Evolutionary conservation across 2,329 filamentous ascomycete species (phyloP).

Genomic region (Cordyceps fumosorosea): DNA sequence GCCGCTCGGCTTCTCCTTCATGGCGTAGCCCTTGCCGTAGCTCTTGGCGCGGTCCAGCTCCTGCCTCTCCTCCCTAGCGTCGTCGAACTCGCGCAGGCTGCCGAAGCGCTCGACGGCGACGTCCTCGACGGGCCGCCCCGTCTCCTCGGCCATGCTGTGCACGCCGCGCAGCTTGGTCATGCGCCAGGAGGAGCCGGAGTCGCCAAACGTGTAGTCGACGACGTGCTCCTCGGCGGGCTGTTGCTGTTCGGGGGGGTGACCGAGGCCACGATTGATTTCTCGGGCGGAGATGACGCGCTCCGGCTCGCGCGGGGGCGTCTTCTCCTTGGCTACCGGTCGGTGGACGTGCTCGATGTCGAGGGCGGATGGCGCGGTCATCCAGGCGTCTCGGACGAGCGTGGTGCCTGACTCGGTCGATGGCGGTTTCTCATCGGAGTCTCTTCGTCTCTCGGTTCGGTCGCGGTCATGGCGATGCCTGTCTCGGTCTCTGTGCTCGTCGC

Average conservation of each 20-base stretch:
- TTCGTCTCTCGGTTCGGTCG: constrained; percentile 24
- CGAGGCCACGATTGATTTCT: constrained; percentile 67
- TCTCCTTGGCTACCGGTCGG: constrained; percentile 47
- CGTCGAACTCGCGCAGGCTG: constrained; percentile 76
- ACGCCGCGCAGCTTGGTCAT: constrained; percentile 92
- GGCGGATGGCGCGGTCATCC: constrained; percentile 87
- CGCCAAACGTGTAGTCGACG: constrained; percentile 80
- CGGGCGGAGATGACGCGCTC: constrained; percentile 68
- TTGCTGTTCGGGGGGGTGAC: constrained; percentile 28
- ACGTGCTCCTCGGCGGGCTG: constrained; percentile 42
- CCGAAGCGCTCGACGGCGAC: constrained; percentile 79
- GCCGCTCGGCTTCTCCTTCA: constrained; percentile 80
- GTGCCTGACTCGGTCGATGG: constrained; percentile 25
- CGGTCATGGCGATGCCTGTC: constrained; percentile 19
- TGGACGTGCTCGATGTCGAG: constrained; percentile 80
- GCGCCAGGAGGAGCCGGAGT: constrained; percentile 84
- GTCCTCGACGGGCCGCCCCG: constrained; percentile 66
- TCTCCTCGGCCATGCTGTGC: constrained; percentile 72
- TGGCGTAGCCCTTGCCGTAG: constrained; percentile 79
- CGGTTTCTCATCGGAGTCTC: constrained; percentile 46
- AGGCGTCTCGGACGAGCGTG: constrained; percentile 60
- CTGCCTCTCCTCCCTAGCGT: constrained; percentile 86
- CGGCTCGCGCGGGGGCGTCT: constrained; percentile 48
- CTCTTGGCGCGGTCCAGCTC: constrained; percentile 76
- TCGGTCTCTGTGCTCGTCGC: constrained; percentile 39